phyloP scores from a whole-genome alignment of 2,329 filamentous ascomycete species.

The Trichophyton verrucosum region DNA sequence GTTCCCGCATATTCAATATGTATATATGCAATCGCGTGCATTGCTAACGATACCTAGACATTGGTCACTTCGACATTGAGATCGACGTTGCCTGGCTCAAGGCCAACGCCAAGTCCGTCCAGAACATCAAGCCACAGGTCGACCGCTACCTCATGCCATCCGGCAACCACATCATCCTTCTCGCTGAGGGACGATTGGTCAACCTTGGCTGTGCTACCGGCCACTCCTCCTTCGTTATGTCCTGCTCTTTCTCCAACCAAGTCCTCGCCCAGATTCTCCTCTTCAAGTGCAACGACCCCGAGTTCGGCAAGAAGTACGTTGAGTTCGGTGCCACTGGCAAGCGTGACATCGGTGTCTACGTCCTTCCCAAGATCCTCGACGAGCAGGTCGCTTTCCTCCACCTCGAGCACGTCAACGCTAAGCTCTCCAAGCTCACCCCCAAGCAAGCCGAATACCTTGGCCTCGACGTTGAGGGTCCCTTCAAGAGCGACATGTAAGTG shows the following conservation, averaged over 20 bases:
- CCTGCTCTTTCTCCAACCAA: conserved; percentile 99
- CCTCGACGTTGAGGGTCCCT: conserved; percentile 74
- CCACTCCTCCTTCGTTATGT: conserved; percentile 99
- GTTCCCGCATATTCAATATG: background rate
- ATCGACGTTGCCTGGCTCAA: conserved; percentile 99
- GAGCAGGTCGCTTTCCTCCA: conserved; percentile 96
- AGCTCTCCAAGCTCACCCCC: conserved; percentile 73
- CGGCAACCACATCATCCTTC: conserved; percentile 94
- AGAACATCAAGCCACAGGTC: conserved; percentile 99
- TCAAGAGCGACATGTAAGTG: conserved; percentile 79
- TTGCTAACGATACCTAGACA: conserved; percentile 46
- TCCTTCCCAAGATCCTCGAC: conserved; percentile 95
- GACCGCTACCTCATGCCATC: conserved; percentile 92
- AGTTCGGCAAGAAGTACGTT: conserved; percentile 84
- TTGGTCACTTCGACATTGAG: conserved; percentile 99
- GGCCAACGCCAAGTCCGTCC: conserved; percentile 80
- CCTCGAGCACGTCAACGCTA: conserved; percentile 82
- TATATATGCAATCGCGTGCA: background rate
- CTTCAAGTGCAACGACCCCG: conserved; percentile 81
- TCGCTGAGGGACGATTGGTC: conserved; percentile 96
- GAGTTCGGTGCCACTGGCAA: conserved; percentile 90
- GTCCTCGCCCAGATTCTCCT: conserved; percentile 98
- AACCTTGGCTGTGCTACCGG: conserved; percentile 98
- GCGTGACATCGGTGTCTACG: conserved; percentile 86
- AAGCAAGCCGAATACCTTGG: conserved; percentile 94